phyloP scores from a whole-genome alignment of 768 basidiomycete species.

The Lanmaoa rubissima region DNA sequence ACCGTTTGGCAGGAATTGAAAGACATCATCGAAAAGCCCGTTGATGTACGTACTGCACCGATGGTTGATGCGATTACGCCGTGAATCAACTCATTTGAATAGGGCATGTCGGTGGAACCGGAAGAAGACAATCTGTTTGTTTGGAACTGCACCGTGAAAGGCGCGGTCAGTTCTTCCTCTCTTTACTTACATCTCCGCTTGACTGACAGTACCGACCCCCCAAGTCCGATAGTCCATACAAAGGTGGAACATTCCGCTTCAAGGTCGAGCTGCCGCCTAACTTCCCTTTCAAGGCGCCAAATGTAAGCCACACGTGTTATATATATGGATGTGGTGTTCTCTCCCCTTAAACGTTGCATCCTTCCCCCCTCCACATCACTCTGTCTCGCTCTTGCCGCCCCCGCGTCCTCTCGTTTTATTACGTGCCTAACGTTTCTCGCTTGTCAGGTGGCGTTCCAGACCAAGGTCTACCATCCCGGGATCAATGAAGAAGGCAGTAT shows the following conservation, averaged over 20 bases:
- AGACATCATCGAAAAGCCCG: conserved; percentile 59
- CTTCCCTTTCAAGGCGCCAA: conserved; percentile 87
- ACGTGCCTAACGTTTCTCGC: conserved; percentile 17
- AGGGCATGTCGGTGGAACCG: conserved; percentile 65
- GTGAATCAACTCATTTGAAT: conserved; percentile 8
- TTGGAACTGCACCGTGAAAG: conserved; percentile 79
- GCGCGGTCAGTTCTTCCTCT: conserved; percentile 48
- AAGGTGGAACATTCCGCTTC: conserved; percentile 77
- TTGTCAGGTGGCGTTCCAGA: conserved; percentile 72
- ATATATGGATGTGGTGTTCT: conserved; percentile 1
- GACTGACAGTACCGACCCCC: conserved; percentile 3
- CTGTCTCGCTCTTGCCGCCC: conserved; percentile 1
- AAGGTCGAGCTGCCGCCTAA: conserved; percentile 68
- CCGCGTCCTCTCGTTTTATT: conserved; percentile 6
- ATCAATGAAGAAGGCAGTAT: conserved; percentile 88
- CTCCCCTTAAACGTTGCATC: conserved; percentile 23
- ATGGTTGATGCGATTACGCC: conserved; percentile 10
- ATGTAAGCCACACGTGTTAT: conserved; percentile 40
- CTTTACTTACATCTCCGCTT: not conserved
- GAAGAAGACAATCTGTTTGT: conserved; percentile 71
- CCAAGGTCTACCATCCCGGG: conserved; percentile 88
- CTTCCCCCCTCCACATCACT: not conserved
- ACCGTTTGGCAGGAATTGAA: conserved; percentile 55
- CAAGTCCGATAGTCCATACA: conserved; percentile 80
- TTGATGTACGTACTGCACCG: conserved; percentile 48